A percentile compares a stretch with the other conserved stretches of the same genome.
These are phyloP conservation scores for Chlamydomonas incerta DNA, from an alignment of 139 green algal genomes.

Conservation along the genomic window DNA sequence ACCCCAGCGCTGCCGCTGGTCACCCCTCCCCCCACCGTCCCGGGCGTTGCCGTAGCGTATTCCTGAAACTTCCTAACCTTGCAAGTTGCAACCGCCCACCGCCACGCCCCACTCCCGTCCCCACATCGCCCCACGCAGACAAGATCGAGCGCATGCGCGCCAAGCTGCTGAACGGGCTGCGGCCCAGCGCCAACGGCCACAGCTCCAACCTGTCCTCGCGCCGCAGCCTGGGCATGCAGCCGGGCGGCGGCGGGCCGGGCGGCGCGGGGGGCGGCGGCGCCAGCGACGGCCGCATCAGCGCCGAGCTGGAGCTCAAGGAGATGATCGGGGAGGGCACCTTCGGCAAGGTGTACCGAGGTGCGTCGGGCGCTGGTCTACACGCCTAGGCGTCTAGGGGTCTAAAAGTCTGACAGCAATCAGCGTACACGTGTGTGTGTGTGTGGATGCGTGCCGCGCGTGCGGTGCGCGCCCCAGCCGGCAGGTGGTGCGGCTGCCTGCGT, in stretches of 20 bases:
- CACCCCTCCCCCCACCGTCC: no score
- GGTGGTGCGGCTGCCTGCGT: no score
- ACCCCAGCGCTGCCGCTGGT: no score
- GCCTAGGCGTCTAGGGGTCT: no score
- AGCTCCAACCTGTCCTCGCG: background rate
- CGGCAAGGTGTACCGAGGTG: conserved; percentile 47
- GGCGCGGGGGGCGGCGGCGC: background rate
- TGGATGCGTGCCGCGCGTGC: no score
- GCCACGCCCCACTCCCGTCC: background rate
- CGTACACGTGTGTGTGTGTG: no score
- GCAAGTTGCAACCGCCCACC: no score
- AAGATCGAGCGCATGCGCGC: conserved; percentile 35
- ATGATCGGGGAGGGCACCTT: conserved; percentile 55
- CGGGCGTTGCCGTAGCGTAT: no score
- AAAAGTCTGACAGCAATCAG: no score
- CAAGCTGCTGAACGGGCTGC: conserved; percentile 8
- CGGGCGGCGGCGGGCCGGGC: background rate
- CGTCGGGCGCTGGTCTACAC: background rate
- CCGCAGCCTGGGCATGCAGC: background rate
- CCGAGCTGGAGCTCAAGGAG: conserved; percentile 23
- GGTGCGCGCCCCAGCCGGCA: no score
- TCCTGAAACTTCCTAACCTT: no score
- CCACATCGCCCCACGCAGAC: background rate
- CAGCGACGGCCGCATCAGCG: background rate
- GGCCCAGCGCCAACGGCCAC: background rate